Conservation (phyloP, 768 basidiomycete genomes). For the Hericium erinaceus region DNA sequence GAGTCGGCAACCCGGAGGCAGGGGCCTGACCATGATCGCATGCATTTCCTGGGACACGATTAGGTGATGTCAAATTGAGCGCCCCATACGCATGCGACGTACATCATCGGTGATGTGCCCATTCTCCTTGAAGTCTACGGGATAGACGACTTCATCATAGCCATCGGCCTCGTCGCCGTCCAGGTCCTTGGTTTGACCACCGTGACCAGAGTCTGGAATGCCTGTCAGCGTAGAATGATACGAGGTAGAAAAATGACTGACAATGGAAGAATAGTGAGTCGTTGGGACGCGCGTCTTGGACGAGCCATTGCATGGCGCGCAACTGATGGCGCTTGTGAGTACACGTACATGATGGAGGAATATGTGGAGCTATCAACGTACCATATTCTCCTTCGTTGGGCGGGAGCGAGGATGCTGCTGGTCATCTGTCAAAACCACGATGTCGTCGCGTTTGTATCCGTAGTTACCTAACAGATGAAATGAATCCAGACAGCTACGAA, state of each 20-base stretch:
- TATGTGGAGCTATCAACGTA: constrained; percentile 11
- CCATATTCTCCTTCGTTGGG: constrained; percentile 48
- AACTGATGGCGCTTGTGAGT: constrained; percentile 20
- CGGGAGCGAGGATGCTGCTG: constrained; percentile 31
- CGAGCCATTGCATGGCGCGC: constrained; percentile 50
- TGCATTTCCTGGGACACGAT: constrained; percentile 27
- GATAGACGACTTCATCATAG: constrained; percentile 86
- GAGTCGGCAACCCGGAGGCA: constrained; percentile 60
- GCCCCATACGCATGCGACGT: constrained; percentile 13
- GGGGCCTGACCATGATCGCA: constrained; percentile 37
- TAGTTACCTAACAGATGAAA: constrained; percentile 25
- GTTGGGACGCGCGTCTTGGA: constrained; percentile 41
- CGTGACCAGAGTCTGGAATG: constrained; percentile 77
- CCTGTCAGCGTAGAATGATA: not conserved
- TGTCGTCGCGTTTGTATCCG: constrained; percentile 42
- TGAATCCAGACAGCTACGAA: not conserved
- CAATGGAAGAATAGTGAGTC: constrained; percentile 49
- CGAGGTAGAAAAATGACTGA: constrained; percentile 11
- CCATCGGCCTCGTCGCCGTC: constrained; percentile 79
- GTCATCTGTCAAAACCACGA: constrained; percentile 51
- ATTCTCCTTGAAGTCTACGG: constrained; percentile 68
- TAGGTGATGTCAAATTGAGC: not conserved
- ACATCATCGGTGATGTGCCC: constrained; percentile 80
- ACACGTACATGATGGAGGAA: not conserved
- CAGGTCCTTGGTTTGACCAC: constrained; percentile 77